phyloP scores from a whole-genome alignment of 2,329 filamentous ascomycete species.

The Colletotrichum tamarilloi region DNA sequence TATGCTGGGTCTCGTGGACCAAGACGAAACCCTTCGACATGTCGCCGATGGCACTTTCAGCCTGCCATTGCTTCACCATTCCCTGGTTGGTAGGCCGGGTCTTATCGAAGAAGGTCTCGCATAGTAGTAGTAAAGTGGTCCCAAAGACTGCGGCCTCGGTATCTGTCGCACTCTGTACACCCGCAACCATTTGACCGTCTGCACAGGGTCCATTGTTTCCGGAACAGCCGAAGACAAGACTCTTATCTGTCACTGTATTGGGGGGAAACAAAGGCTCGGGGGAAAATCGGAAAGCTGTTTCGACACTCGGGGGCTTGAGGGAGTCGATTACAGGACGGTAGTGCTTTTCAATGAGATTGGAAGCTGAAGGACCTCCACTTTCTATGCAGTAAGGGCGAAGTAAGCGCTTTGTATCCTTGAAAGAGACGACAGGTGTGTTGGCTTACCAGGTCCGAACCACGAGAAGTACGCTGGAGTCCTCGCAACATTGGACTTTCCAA shows the following conservation, averaged over 20 bases:
- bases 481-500: neutral
- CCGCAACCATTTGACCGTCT: neutral
- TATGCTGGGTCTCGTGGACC: neutral
- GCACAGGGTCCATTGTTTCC: neutral
- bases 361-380: neutral
- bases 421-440: neutral
- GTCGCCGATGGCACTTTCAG: neutral
- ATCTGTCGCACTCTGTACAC: slow-evolving; percentile 3
- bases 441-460: slow-evolving; percentile 2
- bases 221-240: slow-evolving; percentile 2
- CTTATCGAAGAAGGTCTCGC: slow-evolving; percentile 6
- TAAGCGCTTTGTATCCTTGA: neutral
- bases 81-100: neutral
- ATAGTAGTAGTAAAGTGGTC: neutral
- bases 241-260: neutral
- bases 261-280: slow-evolving; percentile 5
- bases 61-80: slow-evolving; percentile 3
- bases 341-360: slow-evolving; percentile 2
- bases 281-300: slow-evolving; percentile 9
- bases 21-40: neutral
- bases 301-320: slow-evolving; percentile 8
- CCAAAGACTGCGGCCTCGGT: neutral
- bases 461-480: neutral
- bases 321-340: neutral
- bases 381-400: neutral